Percentiles rank a stretch among this genome's conserved stretches.
Conservation (phyloP, 495 filamentous ascomycete genomes). For the Hyaloscypha bicolor region DNA sequence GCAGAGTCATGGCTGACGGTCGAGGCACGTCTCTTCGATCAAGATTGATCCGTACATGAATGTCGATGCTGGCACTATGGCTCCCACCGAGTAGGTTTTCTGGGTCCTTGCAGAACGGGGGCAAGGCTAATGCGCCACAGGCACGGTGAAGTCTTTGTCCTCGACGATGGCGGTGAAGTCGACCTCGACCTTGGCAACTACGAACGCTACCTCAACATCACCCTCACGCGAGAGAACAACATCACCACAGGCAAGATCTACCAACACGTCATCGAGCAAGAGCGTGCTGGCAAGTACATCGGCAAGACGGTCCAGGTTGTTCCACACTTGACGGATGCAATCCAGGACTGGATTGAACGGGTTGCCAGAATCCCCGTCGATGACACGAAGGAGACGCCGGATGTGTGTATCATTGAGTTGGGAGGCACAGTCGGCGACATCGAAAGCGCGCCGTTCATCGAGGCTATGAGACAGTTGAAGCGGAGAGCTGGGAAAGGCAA, state of each 20-base stretch:
- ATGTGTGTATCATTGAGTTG: slow-evolving; percentile 85
- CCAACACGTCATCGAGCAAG: slow-evolving; percentile 73
- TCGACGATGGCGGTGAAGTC: slow-evolving; percentile 71
- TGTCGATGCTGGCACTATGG: slow-evolving; percentile 76
- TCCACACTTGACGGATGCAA: slow-evolving; percentile 86
- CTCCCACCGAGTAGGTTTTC: slow-evolving; percentile 67
- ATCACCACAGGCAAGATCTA: slow-evolving; percentile 98
- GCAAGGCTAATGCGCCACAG: slow-evolving; percentile 6
- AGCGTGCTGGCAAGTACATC: slow-evolving; percentile 71
- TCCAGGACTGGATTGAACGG: slow-evolving; percentile 90
- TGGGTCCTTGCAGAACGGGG: neutral
- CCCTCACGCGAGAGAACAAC: slow-evolving; percentile 78
- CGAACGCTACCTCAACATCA: slow-evolving; percentile 67
- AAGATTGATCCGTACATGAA: slow-evolving; percentile 89
- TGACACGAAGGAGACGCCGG: slow-evolving; percentile 76
- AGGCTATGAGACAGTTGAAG: slow-evolving; percentile 80
- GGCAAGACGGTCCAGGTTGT: slow-evolving; percentile 94
- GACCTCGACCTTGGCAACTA: slow-evolving; percentile 98
- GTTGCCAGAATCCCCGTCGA: slow-evolving; percentile 89
- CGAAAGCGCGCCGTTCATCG: slow-evolving; percentile 86
- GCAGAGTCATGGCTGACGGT: slow-evolving; percentile 44
- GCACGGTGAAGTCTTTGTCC: slow-evolving; percentile 47
- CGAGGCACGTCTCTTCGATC: slow-evolving; percentile 42
- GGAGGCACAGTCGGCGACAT: slow-evolving; percentile 89
- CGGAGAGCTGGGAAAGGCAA: slow-evolving; percentile 73